These are phyloP conservation scores for Scedosporium aurantiacum DNA, from an alignment of 2,329 filamentous ascomycete species.

Conservation along the genomic window DNA sequence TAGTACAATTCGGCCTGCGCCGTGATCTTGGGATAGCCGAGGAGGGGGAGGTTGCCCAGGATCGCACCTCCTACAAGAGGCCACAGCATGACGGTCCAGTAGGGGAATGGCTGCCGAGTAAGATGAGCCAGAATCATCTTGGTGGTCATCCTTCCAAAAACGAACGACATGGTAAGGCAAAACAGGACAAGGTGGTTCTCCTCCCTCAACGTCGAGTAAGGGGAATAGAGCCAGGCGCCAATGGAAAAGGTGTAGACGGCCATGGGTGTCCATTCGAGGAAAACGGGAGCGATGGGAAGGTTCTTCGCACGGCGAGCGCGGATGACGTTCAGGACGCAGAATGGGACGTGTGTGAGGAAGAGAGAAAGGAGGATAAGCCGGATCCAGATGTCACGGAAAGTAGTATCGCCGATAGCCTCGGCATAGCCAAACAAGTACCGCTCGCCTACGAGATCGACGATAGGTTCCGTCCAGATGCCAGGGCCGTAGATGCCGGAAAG, in stretches of 20 bases:
- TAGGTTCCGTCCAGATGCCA: slow-evolving; percentile 69
- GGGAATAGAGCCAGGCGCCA: slow-evolving; percentile 78
- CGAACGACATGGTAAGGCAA: slow-evolving; percentile 89
- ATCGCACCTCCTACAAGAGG: slow-evolving; percentile 79
- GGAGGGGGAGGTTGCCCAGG: slow-evolving; percentile 67
- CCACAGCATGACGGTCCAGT: slow-evolving; percentile 85
- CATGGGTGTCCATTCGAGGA: slow-evolving; percentile 92
- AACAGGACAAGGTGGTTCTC: slow-evolving; percentile 88
- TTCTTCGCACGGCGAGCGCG: slow-evolving; percentile 60
- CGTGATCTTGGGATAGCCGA: slow-evolving; percentile 60
- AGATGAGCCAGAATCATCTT: slow-evolving; percentile 98
- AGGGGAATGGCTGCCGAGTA: slow-evolving; percentile 86
- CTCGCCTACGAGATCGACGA: slow-evolving; percentile 58
- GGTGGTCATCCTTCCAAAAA: slow-evolving; percentile 95
- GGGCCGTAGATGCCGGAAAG: slow-evolving; percentile 81
- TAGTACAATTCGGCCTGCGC: slow-evolving; percentile 64
- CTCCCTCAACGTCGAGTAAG: slow-evolving; percentile 67
- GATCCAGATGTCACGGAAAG: slow-evolving; percentile 84
- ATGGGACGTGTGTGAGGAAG: slow-evolving; percentile 67
- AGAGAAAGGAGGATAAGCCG: slow-evolving; percentile 56
- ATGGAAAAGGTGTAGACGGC: slow-evolving; percentile 65
- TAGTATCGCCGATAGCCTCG: slow-evolving; percentile 54
- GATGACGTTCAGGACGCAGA: slow-evolving; percentile 79
- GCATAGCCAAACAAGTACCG: slow-evolving; percentile 40
- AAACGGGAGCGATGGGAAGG: slow-evolving; percentile 68